Conservation (phyloP, 2,329 filamentous ascomycete species). For the Cordyceps cicadae region DNA sequence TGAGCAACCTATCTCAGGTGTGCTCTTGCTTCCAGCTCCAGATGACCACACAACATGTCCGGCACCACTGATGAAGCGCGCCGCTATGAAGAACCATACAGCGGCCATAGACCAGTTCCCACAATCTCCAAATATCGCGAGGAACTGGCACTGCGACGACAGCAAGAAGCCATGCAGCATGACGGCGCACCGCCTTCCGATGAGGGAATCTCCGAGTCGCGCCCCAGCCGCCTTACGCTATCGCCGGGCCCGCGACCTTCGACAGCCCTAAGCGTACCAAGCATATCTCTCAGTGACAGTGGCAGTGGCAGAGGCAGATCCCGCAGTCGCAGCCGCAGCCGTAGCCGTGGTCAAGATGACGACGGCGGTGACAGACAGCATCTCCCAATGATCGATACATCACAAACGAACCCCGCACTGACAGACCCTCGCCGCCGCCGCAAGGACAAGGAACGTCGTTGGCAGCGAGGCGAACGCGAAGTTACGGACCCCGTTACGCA, state of each 20-base stretch:
- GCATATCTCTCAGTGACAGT: background rate
- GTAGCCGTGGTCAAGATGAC: constrained; percentile 2
- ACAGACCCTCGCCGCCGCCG: constrained; percentile 38
- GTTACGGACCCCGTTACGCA: constrained; percentile 69
- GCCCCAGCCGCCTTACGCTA: background rate
- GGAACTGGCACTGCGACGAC: constrained; percentile 38
- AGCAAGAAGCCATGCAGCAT: constrained; percentile 28
- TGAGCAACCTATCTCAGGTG: too few species aligned
- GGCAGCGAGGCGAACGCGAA: constrained; percentile 43
- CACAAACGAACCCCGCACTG: constrained; percentile 27
- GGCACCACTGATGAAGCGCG: constrained; percentile 29
- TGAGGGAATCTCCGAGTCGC: constrained; percentile 22
- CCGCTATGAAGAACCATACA: constrained; percentile 34
- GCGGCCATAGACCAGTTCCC: constrained; percentile 35
- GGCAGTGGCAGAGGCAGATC: constrained; percentile 7
- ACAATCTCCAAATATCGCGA: constrained; percentile 42
- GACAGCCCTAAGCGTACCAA: constrained; percentile 14
- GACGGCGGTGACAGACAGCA: constrained; percentile 15
- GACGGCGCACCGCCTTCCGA: constrained; percentile 17
- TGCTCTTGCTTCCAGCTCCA: too few species aligned
- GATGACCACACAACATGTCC: constrained; percentile 22
- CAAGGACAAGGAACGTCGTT: constrained; percentile 37
- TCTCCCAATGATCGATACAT: constrained; percentile 25
- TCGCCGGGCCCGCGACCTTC: constrained; percentile 25
- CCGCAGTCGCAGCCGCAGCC: constrained; percentile 13